Base-by-base conservation (phyloP, 331 rosid genomes). In the Pyracantha coccinea region DNA sequence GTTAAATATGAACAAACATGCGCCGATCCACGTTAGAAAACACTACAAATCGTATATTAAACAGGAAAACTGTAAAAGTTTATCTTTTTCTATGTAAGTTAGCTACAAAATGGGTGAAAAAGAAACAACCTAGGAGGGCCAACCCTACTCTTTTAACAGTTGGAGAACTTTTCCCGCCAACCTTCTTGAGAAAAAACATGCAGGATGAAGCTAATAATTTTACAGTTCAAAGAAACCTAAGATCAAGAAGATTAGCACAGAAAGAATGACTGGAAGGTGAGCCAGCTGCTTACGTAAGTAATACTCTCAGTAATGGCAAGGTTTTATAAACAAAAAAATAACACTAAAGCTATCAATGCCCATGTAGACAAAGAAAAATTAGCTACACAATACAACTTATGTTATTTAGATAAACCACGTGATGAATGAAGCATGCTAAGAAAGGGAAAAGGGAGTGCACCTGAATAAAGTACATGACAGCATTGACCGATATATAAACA, bases 391-490 rank as follows among this genome's bases (percentile, higher is more conserved):
- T 0, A 31, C 21, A 21, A 4, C 33, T 54, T 54, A 38, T 32
- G 54, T 50, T 2, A 50, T 29, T 32, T 13, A 55, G 53, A 33
- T 65, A 23, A 47, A 73, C 32, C 54, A 31, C 2, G 4, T 7
- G 45, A 79, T 41, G 38, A 44, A 63, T 50, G n/a, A 50, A 50
- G 65, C 59, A 80, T 21, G 44, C 44, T 35, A 69, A 72, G 55
- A 23, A 55, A 27, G 74, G 13, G 50, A 16, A 47, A 64, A 53
- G 14, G 63, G 29, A 63, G 74, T 75, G n/a, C 72, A 90, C 99
- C 99, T 95, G 98, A 80, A 95, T 82, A 50, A 86, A 61, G 76
- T 95, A 95, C 32, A 92, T 70, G 66, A 76, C 92, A 25, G 79
- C 83, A 58, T 95, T 95, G 63, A 92, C 66, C 44, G 98, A 86